Conservation (phyloP, 495 filamentous ascomycete species). For the Penicillium parvum region DNA sequence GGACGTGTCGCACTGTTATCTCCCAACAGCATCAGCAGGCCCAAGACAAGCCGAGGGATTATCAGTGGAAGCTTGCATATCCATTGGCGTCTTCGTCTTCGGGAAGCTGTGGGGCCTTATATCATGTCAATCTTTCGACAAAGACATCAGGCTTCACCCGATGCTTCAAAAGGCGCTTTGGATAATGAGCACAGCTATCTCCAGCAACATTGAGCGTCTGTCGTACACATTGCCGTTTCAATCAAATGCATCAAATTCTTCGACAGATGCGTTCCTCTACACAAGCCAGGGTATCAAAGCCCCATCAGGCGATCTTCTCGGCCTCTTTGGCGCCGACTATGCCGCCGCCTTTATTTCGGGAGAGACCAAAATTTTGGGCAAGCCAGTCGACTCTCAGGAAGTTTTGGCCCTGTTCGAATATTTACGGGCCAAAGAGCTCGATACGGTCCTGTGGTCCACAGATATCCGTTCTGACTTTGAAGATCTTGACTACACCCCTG, state of each 20-base stretch:
- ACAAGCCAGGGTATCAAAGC: not conserved
- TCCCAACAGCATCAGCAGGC: slow-evolving; percentile 75
- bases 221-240: slow-evolving; percentile 77
- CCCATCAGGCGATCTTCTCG: slow-evolving; percentile 18
- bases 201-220: slow-evolving; percentile 78
- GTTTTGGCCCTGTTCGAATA: slow-evolving; percentile 78
- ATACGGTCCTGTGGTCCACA: slow-evolving; percentile 67
- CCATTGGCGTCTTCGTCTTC: slow-evolving; percentile 86
- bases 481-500: slow-evolving; percentile 71
- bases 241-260: not conserved
- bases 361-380: slow-evolving; percentile 78
- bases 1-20: slow-evolving; percentile 75
- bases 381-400: slow-evolving; percentile 70
- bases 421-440: slow-evolving; percentile 62
- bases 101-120: slow-evolving; percentile 82
- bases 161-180: slow-evolving; percentile 82
- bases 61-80: slow-evolving; percentile 77
- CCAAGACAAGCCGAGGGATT: slow-evolving; percentile 70
- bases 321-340: slow-evolving; percentile 57
- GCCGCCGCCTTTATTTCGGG: slow-evolving; percentile 75
- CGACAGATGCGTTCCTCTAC: too few relatives aligned
- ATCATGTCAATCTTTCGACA: slow-evolving; percentile 75
- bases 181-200: slow-evolving; percentile 72
- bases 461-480: slow-evolving; percentile 73
- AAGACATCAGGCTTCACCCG: slow-evolving; percentile 74